Evolutionary conservation across 257 asterid species (phyloP), one percentile per base, ranked within the genome.

Genomic region (Pogostemon cablin): DNA sequence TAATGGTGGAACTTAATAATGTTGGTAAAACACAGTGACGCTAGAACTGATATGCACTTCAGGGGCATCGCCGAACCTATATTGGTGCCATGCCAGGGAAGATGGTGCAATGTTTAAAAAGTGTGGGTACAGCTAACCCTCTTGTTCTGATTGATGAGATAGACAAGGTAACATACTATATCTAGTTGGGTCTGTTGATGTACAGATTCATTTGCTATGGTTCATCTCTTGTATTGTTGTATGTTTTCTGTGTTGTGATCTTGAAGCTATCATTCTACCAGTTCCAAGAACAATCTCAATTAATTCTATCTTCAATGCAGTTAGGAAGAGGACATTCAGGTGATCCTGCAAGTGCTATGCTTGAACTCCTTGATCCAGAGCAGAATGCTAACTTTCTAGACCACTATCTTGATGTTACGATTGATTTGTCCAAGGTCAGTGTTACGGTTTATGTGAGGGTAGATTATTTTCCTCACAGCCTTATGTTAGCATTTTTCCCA

Each of bases 11-110:
- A 48, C 46, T 25, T 44, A 56, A 10, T 44, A 12, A 60, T 43
- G 65, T 9, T 77, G 55, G 46, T 52, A 4, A 43, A 42, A 41
- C 67, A 62, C 40, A 68, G 72, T 78, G 49, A 83, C 67, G 41
- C 38, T 62, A 39, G 17, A 15, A 44, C 60, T 77, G 66, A 68
- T 52, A 58, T 68, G 17, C 69, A 56, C 69, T 37, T 62, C 78
- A 95, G 99, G 99, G 99, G 73, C 99, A 91, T 79, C 98, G 99
- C 55, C 89, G 98, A 57, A 95, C 99, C 76, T 95, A 95, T 79
- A 95, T 95, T 71, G 99, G 99, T 74, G 99, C 99, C 78, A 95
- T 95, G 99, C 99, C 99, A 5, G 99, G 99, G 82, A 95, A 95
- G 91, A 89, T 91, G 89, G 99, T 95, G 75, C 99, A 95, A 68